Percentiles rank a stretch among this genome's conserved stretches.
phyloP scores from a whole-genome alignment of 2,329 filamentous ascomycete species.

The Penicillium verrucosum region DNA sequence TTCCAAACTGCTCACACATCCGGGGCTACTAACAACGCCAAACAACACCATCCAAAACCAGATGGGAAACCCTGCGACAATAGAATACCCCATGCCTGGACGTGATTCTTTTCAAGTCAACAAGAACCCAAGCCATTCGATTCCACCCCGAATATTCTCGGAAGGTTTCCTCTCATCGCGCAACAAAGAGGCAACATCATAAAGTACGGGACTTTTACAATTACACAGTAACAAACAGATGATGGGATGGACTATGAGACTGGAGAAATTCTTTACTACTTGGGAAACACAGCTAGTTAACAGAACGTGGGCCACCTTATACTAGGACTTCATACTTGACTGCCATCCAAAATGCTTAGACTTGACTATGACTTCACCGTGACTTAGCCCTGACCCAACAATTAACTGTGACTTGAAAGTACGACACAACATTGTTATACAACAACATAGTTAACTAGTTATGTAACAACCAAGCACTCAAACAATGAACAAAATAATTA shows the following conservation, averaged over 20 bases:
- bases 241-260: neutral
- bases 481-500: neutral
- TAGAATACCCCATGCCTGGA: fast-evolving
- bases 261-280: neutral
- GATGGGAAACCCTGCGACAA: neutral
- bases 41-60: neutral
- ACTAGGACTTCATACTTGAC: neutral
- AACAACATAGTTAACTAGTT: neutral
- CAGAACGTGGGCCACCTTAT: neutral
- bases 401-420: neutral
- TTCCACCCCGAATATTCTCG: neutral
- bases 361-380: neutral
- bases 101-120: no score
- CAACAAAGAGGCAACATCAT: neutral
- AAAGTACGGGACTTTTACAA: neutral
- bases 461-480: neutral
- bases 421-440: no score
- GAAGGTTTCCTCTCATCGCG: neutral
- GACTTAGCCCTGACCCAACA: neutral
- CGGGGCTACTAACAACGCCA: no score
- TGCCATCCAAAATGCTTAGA: neutral
- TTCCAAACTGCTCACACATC: no score
- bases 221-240: no score
- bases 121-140: neutral
- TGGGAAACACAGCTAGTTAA: neutral